Conservation (phyloP, 1,284 basidiomycete species). For the Heterobasidion parviporum region DNA sequence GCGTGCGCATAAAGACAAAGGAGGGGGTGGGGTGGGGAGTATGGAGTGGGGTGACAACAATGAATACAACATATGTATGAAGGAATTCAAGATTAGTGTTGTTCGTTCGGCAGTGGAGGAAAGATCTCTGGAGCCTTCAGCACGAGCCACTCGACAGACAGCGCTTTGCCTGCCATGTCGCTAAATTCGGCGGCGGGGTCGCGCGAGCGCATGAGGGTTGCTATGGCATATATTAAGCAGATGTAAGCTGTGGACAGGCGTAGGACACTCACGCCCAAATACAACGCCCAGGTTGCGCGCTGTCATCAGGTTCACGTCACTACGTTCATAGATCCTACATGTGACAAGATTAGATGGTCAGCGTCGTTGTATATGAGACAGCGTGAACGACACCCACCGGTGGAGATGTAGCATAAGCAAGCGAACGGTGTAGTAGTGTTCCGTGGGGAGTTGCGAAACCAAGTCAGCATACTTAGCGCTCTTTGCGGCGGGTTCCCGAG, state of each 20-base stretch:
- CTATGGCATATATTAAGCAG: slow-evolving; percentile 35
- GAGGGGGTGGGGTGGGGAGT: not conserved
- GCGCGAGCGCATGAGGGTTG: slow-evolving; percentile 87
- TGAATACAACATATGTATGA: slow-evolving; percentile 1
- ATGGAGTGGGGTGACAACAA: slow-evolving; percentile 3
- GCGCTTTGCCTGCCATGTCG: slow-evolving; percentile 94
- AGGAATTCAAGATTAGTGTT: not conserved
- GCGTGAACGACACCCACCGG: slow-evolving; percentile 39
- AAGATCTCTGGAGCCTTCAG: slow-evolving; percentile 77
- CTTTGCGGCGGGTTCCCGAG: slow-evolving; percentile 59
- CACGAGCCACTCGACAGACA: slow-evolving; percentile 87
- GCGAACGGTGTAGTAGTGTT: slow-evolving; percentile 84
- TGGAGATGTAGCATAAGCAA: slow-evolving; percentile 84
- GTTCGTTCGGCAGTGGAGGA: slow-evolving; percentile 12
- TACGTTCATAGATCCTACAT: slow-evolving; percentile 60
- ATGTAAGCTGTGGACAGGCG: not conserved
- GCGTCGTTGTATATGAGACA: not conserved
- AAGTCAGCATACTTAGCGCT: slow-evolving; percentile 59
- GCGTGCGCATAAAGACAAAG: not conserved
- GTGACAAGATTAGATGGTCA: slow-evolving; percentile 1
- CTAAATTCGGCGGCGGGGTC: slow-evolving; percentile 88
- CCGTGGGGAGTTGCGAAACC: slow-evolving; percentile 72
- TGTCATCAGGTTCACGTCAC: slow-evolving; percentile 86
- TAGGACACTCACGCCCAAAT: slow-evolving; percentile 81
- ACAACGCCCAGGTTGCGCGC: slow-evolving; percentile 98